These are phyloP conservation scores for Anthracocystis panici-leucophaei DNA, from an alignment of 1,284 basidiomycete genomes.

Conservation along the genomic window DNA sequence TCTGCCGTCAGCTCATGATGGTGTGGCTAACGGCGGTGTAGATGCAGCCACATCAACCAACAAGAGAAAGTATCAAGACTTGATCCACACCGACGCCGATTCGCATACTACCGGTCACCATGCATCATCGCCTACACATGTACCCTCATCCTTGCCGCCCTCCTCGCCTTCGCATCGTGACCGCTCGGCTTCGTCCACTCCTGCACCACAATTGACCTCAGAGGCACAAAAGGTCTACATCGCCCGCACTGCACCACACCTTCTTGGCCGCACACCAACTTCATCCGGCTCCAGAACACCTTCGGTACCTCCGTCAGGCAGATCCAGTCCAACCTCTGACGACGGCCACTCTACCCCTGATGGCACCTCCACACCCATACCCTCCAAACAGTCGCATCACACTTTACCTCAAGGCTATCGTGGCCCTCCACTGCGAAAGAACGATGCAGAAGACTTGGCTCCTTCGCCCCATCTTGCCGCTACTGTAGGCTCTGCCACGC, in stretches of 20 bases:
- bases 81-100: slow-evolving; percentile 17
- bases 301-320: slow-evolving; percentile 30
- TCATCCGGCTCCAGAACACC: slow-evolving; percentile 29
- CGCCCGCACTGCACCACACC: slow-evolving; percentile 57
- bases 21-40: not conserved
- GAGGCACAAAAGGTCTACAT: slow-evolving; percentile 49
- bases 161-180: slow-evolving; percentile 11
- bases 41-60: not conserved
- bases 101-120: not conserved
- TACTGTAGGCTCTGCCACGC: slow-evolving; percentile 20
- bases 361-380: slow-evolving; percentile 15
- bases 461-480: slow-evolving; percentile 48
- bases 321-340: slow-evolving; percentile 42
- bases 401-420: slow-evolving; percentile 54
- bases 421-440: slow-evolving; percentile 53
- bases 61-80: slow-evolving; percentile 39
- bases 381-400: slow-evolving; percentile 40
- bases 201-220: slow-evolving; percentile 22
- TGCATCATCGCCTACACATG: slow-evolving; percentile 14
- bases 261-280: slow-evolving; percentile 31
- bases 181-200: slow-evolving; percentile 34
- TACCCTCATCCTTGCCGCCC: slow-evolving; percentile 11
- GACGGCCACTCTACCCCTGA: slow-evolving; percentile 41
- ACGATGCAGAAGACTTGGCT: slow-evolving; percentile 59
- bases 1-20: not conserved